A percentile compares a stretch with the other conserved stretches of the same genome.
Conservation (phyloP, 2,329 filamentous ascomycete genomes). For the Periconia macrospinosa region DNA sequence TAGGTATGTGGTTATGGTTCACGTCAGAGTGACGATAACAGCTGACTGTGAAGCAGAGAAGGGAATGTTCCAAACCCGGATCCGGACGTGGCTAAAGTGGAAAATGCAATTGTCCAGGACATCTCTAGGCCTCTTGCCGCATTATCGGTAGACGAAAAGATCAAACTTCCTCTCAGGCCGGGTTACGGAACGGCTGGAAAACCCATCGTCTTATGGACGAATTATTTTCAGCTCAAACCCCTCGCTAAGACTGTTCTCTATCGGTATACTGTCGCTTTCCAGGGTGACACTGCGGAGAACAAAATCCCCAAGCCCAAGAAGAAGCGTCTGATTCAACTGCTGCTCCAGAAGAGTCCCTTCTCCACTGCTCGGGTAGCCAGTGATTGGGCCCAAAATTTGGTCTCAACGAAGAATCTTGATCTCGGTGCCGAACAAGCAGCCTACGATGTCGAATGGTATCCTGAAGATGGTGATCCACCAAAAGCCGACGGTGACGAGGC, state of each 20-base stretch:
- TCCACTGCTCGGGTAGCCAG: conserved; percentile 35
- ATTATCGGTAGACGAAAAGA: conserved; percentile 15
- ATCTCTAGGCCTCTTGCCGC: conserved; percentile 24
- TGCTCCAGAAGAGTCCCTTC: conserved; percentile 43
- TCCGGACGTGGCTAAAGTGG: conserved; percentile 30
- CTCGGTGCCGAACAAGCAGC: conserved; percentile 16
- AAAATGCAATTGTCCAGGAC: conserved; percentile 36
- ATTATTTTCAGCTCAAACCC: conserved; percentile 43
- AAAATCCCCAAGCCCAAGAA: conserved; percentile 46
- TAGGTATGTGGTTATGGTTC: conserved; percentile 21
- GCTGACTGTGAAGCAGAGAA: conserved; percentile 14
- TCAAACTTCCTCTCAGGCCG: conserved; percentile 27
- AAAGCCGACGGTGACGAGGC: conserved; percentile 14
- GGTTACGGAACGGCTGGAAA: conserved; percentile 42
- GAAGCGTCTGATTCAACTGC: conserved; percentile 51
- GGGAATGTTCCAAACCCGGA: conserved; percentile 38
- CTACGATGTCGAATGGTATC: conserved; percentile 30
- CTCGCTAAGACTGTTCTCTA: conserved; percentile 23
- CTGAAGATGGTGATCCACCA: conserved; percentile 25
- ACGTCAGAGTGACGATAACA: background rate
- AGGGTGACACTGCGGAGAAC: conserved; percentile 7
- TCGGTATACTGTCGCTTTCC: conserved; percentile 33
- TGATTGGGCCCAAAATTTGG: conserved; percentile 41
- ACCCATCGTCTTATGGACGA: conserved; percentile 46
- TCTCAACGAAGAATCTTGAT: conserved; percentile 27